A percentile compares a stretch with the other conserved stretches of the same genome.
These are phyloP conservation scores for Cudoniella acicularis DNA, from an alignment of 495 filamentous ascomycete genomes.

Conservation along the genomic window DNA sequence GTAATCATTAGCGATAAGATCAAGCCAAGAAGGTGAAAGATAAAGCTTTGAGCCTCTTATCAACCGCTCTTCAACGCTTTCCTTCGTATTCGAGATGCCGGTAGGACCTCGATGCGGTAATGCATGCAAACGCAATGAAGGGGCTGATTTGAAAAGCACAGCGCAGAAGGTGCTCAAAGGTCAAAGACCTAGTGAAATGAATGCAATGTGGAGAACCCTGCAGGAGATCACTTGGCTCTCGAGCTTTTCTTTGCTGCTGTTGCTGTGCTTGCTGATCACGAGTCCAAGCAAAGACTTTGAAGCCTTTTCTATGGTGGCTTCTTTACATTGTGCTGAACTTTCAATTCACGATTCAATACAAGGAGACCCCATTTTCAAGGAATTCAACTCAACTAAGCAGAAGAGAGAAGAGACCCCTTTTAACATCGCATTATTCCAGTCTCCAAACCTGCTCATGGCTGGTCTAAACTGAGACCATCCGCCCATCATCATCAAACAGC, in stretches of 20 bases:
- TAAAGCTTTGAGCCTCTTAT: no score
- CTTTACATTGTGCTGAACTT: neutral
- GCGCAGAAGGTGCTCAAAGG: no score
- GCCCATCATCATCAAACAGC: neutral
- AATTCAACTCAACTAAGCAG: no score
- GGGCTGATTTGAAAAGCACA: no score
- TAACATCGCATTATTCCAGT: neutral
- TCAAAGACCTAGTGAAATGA: neutral
- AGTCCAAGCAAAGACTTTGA: neutral
- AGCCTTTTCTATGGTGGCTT: neutral
- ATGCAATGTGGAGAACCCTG: neutral
- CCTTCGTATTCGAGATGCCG: no score
- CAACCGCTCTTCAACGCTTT: no score
- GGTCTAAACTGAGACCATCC: neutral
- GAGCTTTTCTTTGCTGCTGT: neutral
- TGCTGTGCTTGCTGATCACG: no score
- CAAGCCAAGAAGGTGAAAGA: no score
- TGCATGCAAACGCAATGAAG: no score
- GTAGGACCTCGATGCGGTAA: no score
- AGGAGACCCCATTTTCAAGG: neutral
- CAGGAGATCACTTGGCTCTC: neutral
- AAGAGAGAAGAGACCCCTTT: no score
- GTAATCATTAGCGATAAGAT: no score
- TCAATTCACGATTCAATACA: neutral
- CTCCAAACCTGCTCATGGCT: neutral